These are phyloP conservation scores for Aspergillus nomiae DNA, from an alignment of 2,329 filamentous ascomycete species.

Conservation along the genomic window DNA sequence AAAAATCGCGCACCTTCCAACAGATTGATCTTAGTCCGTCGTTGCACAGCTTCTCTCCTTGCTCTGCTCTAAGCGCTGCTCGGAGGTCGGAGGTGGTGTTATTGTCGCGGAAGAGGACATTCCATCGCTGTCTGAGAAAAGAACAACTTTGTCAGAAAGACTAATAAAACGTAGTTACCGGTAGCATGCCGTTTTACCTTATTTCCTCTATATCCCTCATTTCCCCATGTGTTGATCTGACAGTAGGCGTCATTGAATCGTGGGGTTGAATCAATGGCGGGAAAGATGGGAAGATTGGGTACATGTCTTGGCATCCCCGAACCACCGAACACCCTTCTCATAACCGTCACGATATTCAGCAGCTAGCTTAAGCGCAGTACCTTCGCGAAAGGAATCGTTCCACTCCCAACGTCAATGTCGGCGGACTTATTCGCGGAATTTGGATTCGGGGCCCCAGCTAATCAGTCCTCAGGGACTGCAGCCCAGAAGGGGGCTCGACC, in stretches of 20 bases:
- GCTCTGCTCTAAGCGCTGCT: slow-evolving; percentile 64
- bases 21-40: slow-evolving; percentile 80
- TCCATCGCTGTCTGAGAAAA: slow-evolving; percentile 65
- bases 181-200: slow-evolving; percentile 43
- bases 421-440: slow-evolving; percentile 58
- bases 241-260: neutral
- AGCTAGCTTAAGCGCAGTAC: neutral
- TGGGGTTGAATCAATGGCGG: slow-evolving; percentile 8
- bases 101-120: slow-evolving; percentile 58
- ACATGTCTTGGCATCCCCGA: neutral
- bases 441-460: slow-evolving; percentile 29
- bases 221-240: slow-evolving; percentile 22
- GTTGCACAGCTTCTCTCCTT: slow-evolving; percentile 63
- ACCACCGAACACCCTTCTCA: neutral
- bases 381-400: neutral
- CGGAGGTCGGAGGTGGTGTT: slow-evolving; percentile 64
- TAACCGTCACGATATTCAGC: neutral
- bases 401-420: slow-evolving; percentile 45
- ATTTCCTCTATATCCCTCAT: slow-evolving; percentile 61
- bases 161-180: no score
- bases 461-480: slow-evolving; percentile 15
- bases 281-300: neutral
- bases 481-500: slow-evolving; percentile 11
- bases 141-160: slow-evolving; percentile 4
- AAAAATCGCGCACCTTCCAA: slow-evolving; percentile 70